Base-by-base conservation (phyloP, 169 alveolate genomes). In the Plasmodium yoelii region DNA sequence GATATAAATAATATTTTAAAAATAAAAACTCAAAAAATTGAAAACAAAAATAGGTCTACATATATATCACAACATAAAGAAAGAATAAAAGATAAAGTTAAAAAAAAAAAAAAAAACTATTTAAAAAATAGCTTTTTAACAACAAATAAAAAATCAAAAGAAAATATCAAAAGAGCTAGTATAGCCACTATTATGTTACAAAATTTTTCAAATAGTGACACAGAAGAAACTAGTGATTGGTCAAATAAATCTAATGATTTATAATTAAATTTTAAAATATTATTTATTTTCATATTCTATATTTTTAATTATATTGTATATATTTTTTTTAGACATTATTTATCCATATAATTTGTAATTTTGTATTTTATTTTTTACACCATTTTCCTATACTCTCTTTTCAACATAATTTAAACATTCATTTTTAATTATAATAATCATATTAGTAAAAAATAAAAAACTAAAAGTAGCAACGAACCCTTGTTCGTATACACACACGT, bases 121-220 rank as follows among this genome's bases (percentile, higher is more conserved):
- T 64, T 75, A 28, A 75, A 63, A 10, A 19, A 39, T 18, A 75
- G 63, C 13, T 47, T 61, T 12, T 61, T 75, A 44, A 75, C 46
- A 44, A 75, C 65, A 47, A 75, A 26, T 67, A 63, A 61, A 42
- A 49, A 61, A 4, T 26, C 88, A 49, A 75, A 75, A 46, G 88
- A 75, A 12, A 75, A 75, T 64, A 53, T 57, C 1, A 75, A 75
- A 69, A 75, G 88, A 67, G 88, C 88, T 56, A 75, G 88, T 22
- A 65, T 65, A 8, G 88, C 88, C 5, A 63, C 70, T 9, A 69
- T 49, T 22, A 75, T 75, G 69, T 56, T 75, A 55, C 71, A 75
- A 56, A 75, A 75, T 47, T 12, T 63, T 67, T 56, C 75, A 15
- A 73, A 73, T 42, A 60, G 69, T 44, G 75, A 75, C 19, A 67